Evolutionary conservation across 345 rosid genomes (phyloP).

Genomic region (Populus tremula): DNA sequence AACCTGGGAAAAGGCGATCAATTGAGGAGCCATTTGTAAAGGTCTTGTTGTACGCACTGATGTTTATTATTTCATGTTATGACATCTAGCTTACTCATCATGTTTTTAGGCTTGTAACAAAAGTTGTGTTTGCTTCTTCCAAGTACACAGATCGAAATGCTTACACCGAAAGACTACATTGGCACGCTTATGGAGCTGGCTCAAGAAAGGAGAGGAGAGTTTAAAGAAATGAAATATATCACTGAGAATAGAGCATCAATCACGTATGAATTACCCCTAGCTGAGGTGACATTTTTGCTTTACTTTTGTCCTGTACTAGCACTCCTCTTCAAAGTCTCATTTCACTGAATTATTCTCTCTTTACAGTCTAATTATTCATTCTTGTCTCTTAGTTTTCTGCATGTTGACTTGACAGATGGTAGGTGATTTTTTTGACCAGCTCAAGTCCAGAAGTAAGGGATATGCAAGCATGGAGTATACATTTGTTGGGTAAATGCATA

Average conservation of each 20-base stretch:
- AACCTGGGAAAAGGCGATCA: constrained; percentile 82
- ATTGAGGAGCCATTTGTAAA: constrained; percentile 92
- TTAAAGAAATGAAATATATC: constrained; percentile 89
- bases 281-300: constrained; percentile 54
- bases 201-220: constrained; percentile 95
- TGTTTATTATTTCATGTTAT: neutral
- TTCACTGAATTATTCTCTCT: neutral
- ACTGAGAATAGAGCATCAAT: constrained; percentile 87
- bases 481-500: constrained; percentile 61
- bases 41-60: constrained; percentile 32
- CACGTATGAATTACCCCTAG: constrained; percentile 81
- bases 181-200: constrained; percentile 96
- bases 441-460: constrained; percentile 93
- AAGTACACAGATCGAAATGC: constrained; percentile 74
- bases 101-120: neutral
- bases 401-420: constrained; percentile 66
- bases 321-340: neutral
- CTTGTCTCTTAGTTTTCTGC: constrained; percentile 17
- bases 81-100: neutral
- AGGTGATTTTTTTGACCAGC: constrained; percentile 96
- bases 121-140: neutral
- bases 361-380: neutral
- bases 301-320: constrained; percentile 2
- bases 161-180: constrained; percentile 92
- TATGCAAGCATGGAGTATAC: constrained; percentile 99